These are phyloP conservation scores for Vaucheria bursata DNA, from an alignment of 352 stramenopile genomes.

Conservation along the genomic window DNA sequence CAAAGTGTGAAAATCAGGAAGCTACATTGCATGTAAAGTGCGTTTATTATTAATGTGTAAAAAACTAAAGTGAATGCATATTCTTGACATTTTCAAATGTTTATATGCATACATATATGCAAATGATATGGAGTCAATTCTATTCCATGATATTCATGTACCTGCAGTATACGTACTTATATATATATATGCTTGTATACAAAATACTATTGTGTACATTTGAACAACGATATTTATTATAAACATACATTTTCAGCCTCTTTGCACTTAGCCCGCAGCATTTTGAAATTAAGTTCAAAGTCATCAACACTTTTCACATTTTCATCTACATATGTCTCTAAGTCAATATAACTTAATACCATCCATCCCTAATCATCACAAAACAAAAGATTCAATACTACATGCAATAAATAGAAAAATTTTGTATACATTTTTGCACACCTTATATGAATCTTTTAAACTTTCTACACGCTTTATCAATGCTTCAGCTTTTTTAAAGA, in stretches of 20 bases:
- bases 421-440: neutral
- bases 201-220: neutral
- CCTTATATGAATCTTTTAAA: slow-evolving; percentile 29
- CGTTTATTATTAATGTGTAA: neutral
- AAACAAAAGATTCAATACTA: neutral
- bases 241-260: slow-evolving; percentile 74
- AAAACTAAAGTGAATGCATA: neutral
- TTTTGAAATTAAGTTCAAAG: slow-evolving; percentile 81
- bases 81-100: neutral
- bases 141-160: neutral
- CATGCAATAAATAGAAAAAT: neutral
- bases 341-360: slow-evolving; percentile 53
- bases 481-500: slow-evolving; percentile 79
- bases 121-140: neutral
- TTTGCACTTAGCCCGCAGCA: slow-evolving; percentile 71
- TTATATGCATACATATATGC: neutral
- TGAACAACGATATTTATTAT: neutral
- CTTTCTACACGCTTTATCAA: slow-evolving; percentile 65
- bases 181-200: too few species aligned
- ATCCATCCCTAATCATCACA: slow-evolving; percentile 57
- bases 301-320: slow-evolving; percentile 61
- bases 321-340: slow-evolving; percentile 68
- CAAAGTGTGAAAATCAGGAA: slow-evolving; percentile 62
- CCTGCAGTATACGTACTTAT: neutral
- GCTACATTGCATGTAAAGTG: neutral